Evolutionary conservation across 345 rosid species (phyloP).

Genomic region (Lepidium aucheri): DNA sequence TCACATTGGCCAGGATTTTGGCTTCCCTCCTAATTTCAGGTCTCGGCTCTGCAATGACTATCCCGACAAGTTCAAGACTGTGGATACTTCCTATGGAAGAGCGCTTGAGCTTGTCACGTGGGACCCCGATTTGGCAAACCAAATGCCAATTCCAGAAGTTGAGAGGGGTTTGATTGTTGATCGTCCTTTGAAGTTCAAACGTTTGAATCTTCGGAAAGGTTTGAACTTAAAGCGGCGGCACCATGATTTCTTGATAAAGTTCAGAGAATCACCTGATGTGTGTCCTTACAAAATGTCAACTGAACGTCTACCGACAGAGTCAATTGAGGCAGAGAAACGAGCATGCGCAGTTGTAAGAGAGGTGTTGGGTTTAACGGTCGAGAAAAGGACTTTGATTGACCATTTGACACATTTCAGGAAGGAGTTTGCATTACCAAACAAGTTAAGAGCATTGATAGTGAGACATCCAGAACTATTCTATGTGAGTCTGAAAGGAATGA

Average conservation of each 20-base stretch:
- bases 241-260: conserved; percentile 50
- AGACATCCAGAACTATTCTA: conserved; percentile 89
- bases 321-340: conserved; percentile 74
- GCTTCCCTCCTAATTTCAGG: conserved; percentile 80
- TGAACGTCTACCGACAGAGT: conserved; percentile 42
- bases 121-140: conserved; percentile 53
- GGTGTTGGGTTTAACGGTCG: conserved; percentile 60
- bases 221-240: conserved; percentile 63
- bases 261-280: conserved; percentile 51
- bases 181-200: conserved; percentile 79
- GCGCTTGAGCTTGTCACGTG: conserved; percentile 83
- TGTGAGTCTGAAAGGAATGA: conserved; percentile 66
- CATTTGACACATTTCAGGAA: conserved; percentile 88
- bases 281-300: conserved; percentile 53
- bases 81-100: conserved; percentile 72
- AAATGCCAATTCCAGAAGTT: conserved; percentile 32
- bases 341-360: conserved; percentile 71
- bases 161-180: conserved; percentile 55
- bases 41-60: conserved; percentile 78
- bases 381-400: conserved; percentile 69
- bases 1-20: conserved; percentile 82
- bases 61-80: conserved; percentile 63
- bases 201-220: conserved; percentile 65
- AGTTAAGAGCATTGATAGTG: conserved; percentile 59
- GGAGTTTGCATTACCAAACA: conserved; percentile 64